Evolutionary conservation across 176 grass and related monocot genomes (phyloP).

Genomic region (Carex kokanica): DNA sequence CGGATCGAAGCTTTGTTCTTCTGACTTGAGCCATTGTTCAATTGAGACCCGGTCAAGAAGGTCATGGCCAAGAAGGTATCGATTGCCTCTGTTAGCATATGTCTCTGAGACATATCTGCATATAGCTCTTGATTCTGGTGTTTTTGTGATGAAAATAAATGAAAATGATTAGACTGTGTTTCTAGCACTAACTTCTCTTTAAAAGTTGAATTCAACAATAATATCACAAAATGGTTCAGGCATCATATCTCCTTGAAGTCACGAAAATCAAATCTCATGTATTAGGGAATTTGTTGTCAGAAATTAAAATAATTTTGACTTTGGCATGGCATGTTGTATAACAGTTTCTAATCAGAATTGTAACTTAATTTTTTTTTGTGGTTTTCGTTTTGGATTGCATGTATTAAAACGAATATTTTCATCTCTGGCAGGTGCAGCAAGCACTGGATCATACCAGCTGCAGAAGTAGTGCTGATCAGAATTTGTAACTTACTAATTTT

Average conservation of each 20-base stretch:
- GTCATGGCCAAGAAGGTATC: constrained; percentile 68
- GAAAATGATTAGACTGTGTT: neutral
- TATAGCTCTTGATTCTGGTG: constrained; percentile 84
- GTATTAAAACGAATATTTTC: neutral
- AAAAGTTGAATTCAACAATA: neutral
- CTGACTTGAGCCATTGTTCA: constrained; percentile 91
- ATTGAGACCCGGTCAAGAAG: constrained; percentile 75
- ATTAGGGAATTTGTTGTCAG: neutral
- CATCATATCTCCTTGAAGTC: neutral
- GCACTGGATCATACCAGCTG: neutral
- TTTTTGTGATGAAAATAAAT: neutral
- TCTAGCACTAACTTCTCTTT: neutral
- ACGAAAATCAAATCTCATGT: neutral
- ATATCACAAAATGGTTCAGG: neutral
- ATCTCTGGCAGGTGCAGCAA: neutral
- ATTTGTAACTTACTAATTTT: neutral
- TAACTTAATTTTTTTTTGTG: neutral
- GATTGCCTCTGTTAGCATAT: constrained; percentile 45
- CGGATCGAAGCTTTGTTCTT: constrained; percentile 84
- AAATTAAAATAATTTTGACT: neutral
- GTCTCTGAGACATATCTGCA: constrained; percentile 64
- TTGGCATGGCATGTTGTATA: neutral
- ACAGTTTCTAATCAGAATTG: neutral
- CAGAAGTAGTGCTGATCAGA: neutral
- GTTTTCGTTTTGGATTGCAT: neutral